Evolutionary conservation across 1,284 basidiomycete genomes (phyloP).

Genomic region (Pseudozyma sp.): DNA sequence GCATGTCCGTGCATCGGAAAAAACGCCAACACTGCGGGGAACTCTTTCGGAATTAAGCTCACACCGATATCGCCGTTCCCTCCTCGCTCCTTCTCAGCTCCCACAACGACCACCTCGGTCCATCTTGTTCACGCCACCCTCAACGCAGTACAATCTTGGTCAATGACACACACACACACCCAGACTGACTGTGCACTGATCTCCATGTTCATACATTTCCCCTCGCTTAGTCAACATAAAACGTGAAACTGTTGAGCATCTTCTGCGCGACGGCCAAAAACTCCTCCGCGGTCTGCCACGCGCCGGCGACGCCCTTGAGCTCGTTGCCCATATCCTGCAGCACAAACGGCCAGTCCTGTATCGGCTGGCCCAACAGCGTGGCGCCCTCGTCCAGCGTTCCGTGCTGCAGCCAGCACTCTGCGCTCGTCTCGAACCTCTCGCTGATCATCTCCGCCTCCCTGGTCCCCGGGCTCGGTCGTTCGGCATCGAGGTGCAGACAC

Average conservation of each 20-base stretch:
- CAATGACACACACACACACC: too few species aligned
- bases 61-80: slow-evolving; percentile 1
- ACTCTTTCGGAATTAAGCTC: not conserved
- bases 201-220: too few species aligned
- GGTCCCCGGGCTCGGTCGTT: slow-evolving; percentile 15
- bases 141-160: too few species aligned
- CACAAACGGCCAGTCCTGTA: slow-evolving; percentile 48
- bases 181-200: too few species aligned
- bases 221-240: slow-evolving; percentile 25
- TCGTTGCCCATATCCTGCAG: slow-evolving; percentile 50
- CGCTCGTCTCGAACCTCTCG: slow-evolving; percentile 13
- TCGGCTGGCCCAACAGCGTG: slow-evolving; percentile 34
- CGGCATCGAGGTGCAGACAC: slow-evolving; percentile 39
- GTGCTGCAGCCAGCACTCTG: slow-evolving; percentile 45
- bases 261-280: slow-evolving; percentile 36
- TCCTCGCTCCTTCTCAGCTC: too few species aligned
- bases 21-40: too few species aligned
- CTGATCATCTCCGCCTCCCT: slow-evolving; percentile 6
- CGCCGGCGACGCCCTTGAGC: slow-evolving; percentile 26
- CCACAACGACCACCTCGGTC: too few species aligned
- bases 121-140: too few species aligned
- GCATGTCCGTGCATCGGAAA: not conserved
- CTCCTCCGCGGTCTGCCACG: slow-evolving; percentile 40
- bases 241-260: slow-evolving; percentile 35
- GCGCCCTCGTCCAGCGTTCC: slow-evolving; percentile 41